Evolutionary conservation across 331 rosid genomes (phyloP), one percentile per base, ranked within the genome.

Genomic region (Quercus phellos): DNA sequence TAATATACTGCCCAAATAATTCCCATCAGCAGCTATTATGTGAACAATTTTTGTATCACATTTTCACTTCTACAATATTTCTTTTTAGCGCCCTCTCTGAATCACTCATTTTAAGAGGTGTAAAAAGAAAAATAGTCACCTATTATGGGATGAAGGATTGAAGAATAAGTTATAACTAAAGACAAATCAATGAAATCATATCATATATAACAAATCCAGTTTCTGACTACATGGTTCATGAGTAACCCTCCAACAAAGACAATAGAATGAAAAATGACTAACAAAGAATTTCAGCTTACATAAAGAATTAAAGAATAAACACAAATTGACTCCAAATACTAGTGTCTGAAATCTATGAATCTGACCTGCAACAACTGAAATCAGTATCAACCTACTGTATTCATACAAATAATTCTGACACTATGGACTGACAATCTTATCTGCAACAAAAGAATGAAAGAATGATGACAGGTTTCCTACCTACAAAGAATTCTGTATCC

Each of bases 371-470:
- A 74, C 56, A 64, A 72, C 76, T 85, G 80, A 70, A 88, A 79
- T 46, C 84, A 83, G 79, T 85, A 83, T 87, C 53, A 61, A 51
- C 63, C 74, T 50, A 83, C 34, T 77, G 81, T 81, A 67, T 64
- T 70, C 61, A 73, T 74, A 84, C 70, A 90, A 84, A 84, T 87
- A 76, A 77, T 69, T 85, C 34, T 71, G 78, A 83, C 82, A 76
- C 69, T 76, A 74, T 78, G 80, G 74, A 71, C 82, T 70, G 68
- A 70, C n/a, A 75, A 81, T 81, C 72, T 79, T 88, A 88, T 88
- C 93, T 92, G 95, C 93, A 86, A 83, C 79, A 84, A 92, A 85
- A 89, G 94, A 92, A 92, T 92, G 84, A 92, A 92, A 86, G 94
- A 92, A 92, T 91, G 73, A 83, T 81, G 60, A 85, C 73, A 34